Percentiles rank a stretch among this genome's conserved stretches.
Evolutionary conservation across 208 protist species (phyloP).

Genomic region (Leishmania aethiopica): DNA sequence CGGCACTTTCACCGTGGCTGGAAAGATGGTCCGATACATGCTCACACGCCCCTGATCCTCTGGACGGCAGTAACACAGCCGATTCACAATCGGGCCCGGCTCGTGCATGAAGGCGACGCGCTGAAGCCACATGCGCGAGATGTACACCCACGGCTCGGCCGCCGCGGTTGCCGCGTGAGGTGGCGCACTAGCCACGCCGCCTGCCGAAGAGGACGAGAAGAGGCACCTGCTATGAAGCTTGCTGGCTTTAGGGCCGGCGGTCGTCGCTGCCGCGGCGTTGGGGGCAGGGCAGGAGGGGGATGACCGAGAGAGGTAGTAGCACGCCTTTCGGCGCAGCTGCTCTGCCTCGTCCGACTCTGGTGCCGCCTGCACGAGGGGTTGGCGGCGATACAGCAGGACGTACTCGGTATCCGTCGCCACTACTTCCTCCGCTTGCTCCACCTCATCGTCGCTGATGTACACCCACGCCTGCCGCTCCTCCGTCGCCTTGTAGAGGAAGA

Average conservation of each 20-base stretch:
- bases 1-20: slow-evolving; percentile 28
- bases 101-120: slow-evolving; percentile 77
- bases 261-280: background rate
- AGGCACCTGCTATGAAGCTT: background rate
- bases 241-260: background rate
- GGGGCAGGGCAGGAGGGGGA: background rate
- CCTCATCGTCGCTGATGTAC: slow-evolving; percentile 77
- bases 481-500: slow-evolving; percentile 67
- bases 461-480: slow-evolving; percentile 59
- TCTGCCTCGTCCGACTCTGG: slow-evolving; percentile 26
- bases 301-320: slow-evolving; percentile 37
- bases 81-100: slow-evolving; percentile 83
- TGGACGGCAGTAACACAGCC: slow-evolving; percentile 69
- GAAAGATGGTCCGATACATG: slow-evolving; percentile 28
- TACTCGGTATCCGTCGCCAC: slow-evolving; percentile 83
- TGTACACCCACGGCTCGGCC: slow-evolving; percentile 42
- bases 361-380: slow-evolving; percentile 46
- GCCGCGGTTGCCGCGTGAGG: too few species aligned
- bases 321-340: slow-evolving; percentile 62
- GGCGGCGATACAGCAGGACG: slow-evolving; percentile 84
- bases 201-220: background rate
- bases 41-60: slow-evolving; percentile 22
- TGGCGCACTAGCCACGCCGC: background rate
- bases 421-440: slow-evolving; percentile 28
- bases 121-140: slow-evolving; percentile 85